Base-by-base conservation (phyloP, 108 stramenopile genomes). In the Cyclotella atomus region DNA sequence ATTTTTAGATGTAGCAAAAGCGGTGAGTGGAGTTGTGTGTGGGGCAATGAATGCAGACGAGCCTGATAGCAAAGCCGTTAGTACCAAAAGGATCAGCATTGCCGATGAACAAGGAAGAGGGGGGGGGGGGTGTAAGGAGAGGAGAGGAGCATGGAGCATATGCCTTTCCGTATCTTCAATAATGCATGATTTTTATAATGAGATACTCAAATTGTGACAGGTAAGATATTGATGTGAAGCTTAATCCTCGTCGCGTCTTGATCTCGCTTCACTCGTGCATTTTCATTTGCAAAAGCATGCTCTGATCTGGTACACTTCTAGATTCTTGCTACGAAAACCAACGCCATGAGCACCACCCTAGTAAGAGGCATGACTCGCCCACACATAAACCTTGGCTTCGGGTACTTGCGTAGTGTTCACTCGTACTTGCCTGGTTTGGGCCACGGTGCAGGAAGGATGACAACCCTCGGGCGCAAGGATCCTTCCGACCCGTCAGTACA, bases 371-470 rank as follows among this genome's bases (percentile, higher is more conserved):
- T 32, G 29, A n/a, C 29, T 15, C 0, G 28, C 15, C 56, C 56
- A 57, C 12, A 32, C 15, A 10, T 57, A 12, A 30, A 30, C 30
- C 56, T 14, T 19, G 1, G 29, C 30, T 57, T n/a, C n/a, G n/a
- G 4, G n/a, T 49, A 12, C 1, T 30, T 2, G 38, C 60, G 65
- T 29, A 12, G 47, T 19, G 28, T 54, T 3, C 66, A 68, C 44
- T 68, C 66, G 14, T 52, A 53, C 36, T 38, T 52, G 33, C 71
- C 50, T 19, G 3, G 45, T 12, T 4, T 72, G 47, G 61, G 62
- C 5, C 61, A 53, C 29, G 71, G 61, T 15, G 35, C 43, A 15
- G 34, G 49, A 52, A 54, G 50, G 29, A 49, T 71, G 45, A 50
- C 50, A 17, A 30, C 61, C 9, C 17, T 15, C 25, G 59, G 30